These are phyloP conservation scores for Chrysosporium queenslandicum DNA, from an alignment of 2,329 filamentous ascomycete genomes.

Conservation along the genomic window DNA sequence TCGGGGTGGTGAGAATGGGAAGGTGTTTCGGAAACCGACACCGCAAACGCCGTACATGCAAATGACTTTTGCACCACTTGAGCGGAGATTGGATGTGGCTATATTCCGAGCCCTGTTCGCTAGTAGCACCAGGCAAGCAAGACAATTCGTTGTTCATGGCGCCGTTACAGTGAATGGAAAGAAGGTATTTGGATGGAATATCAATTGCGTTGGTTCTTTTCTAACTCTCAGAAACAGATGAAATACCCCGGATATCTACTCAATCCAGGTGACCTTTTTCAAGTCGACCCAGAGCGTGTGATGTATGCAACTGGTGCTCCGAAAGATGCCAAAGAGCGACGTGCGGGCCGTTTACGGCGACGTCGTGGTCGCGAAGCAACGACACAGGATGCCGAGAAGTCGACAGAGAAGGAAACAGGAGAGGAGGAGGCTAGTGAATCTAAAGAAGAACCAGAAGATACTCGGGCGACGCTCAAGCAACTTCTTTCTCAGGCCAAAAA, in stretches of 20 bases:
- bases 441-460: slow-evolving; percentile 21
- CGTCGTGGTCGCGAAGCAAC: slow-evolving; percentile 20
- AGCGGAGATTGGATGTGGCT: slow-evolving; percentile 85
- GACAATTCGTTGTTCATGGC: slow-evolving; percentile 89
- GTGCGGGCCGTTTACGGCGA: slow-evolving; percentile 27
- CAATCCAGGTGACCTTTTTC: slow-evolving; percentile 97
- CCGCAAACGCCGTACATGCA: slow-evolving; percentile 77
- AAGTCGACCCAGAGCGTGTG: slow-evolving; percentile 81
- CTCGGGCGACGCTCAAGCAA: slow-evolving; percentile 42
- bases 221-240: slow-evolving; percentile 53
- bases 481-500: slow-evolving; percentile 50
- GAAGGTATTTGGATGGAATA: slow-evolving; percentile 64
- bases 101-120: slow-evolving; percentile 90
- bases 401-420: slow-evolving; percentile 23
- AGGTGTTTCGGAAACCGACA: slow-evolving; percentile 16
- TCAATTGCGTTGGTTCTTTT: too few species aligned
- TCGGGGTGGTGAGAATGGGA: slow-evolving; percentile 11
- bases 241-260: slow-evolving; percentile 81
- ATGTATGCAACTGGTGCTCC: slow-evolving; percentile 73
- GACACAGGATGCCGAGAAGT: slow-evolving; percentile 19
- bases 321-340: slow-evolving; percentile 45
- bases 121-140: slow-evolving; percentile 81
- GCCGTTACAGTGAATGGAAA: slow-evolving; percentile 93
- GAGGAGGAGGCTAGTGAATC: slow-evolving; percentile 15
- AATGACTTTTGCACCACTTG: slow-evolving; percentile 87